These are phyloP conservation scores for Geranomyces variabilis DNA, from an alignment of 192 early-diverging fungal species.

Conservation along the genomic window DNA sequence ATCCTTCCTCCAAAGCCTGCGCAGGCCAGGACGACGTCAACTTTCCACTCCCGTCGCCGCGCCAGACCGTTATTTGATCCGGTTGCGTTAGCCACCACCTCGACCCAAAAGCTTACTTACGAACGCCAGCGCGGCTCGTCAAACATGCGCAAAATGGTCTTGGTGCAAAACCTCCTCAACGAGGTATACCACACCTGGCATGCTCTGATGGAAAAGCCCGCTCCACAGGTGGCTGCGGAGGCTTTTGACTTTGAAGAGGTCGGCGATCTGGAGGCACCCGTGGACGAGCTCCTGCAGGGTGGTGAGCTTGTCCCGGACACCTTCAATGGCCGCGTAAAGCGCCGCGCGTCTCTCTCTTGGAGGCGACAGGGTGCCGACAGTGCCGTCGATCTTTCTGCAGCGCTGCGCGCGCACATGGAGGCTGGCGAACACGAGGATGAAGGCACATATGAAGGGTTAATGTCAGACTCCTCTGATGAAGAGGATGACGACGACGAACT, in stretches of 20 bases:
- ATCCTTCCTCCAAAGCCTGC: not conserved
- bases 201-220: constrained; percentile 4
- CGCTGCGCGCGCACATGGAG: not conserved
- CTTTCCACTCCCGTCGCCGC: not conserved
- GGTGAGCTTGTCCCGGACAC: not conserved
- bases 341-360: not conserved
- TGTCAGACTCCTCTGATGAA: not conserved
- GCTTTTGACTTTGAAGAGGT: not conserved
- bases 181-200: not conserved
- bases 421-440: not conserved
- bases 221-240: not conserved
- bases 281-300: not conserved
- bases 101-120: not conserved
- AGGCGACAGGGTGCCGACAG: constrained; percentile 3
- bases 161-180: constrained; percentile 14
- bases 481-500: not conserved
- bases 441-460: not conserved
- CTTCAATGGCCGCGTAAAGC: not conserved
- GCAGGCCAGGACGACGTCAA: not conserved
- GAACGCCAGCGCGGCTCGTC: constrained; percentile 6
- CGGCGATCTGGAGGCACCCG: not conserved
- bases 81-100: constrained; percentile 1
- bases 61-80: not conserved
- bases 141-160: not conserved
- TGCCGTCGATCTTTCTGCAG: constrained; percentile 5